phyloP scores from a whole-genome alignment of 805 yeast genomes.

The Spathaspora girioi region DNA sequence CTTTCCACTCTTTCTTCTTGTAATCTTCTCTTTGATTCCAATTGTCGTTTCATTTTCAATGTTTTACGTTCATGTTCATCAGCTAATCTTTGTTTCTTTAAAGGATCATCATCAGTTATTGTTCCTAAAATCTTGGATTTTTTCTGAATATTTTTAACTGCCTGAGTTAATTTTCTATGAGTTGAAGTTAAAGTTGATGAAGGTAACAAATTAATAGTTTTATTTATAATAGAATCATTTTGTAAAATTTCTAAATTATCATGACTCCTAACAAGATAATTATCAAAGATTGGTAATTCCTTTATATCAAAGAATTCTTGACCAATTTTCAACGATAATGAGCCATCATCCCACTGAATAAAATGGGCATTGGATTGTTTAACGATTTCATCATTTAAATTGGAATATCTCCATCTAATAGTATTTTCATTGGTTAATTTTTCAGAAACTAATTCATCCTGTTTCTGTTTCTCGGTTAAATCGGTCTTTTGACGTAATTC shows the following conservation, averaged over 20 bases:
- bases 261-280: conserved; percentile 67
- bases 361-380: conserved; percentile 89
- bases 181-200: conserved; percentile 85
- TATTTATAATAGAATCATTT: conserved; percentile 60
- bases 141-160: conserved; percentile 50
- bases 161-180: conserved; percentile 74
- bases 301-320: conserved; percentile 80
- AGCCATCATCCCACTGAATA: conserved; percentile 93
- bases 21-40: conserved; percentile 55
- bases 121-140: conserved; percentile 49
- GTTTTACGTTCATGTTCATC: conserved; percentile 60
- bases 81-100: conserved; percentile 59
- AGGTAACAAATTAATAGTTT: conserved; percentile 75
- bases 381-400: conserved; percentile 65
- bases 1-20: conserved; percentile 60
- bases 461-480: conserved; percentile 41
- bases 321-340: conserved; percentile 81
- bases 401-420: conserved; percentile 89
- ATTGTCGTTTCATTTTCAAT: conserved; percentile 61
- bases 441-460: conserved; percentile 50
- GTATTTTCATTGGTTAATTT: conserved; percentile 77
- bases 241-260: conserved; percentile 69
- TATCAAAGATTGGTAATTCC: conserved; percentile 61
- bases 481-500: conserved; percentile 18
- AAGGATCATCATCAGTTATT: conserved; percentile 63